Evolutionary conservation across 139 green algal species (phyloP).

Genomic region (Ostreobium quekettii): DNA sequence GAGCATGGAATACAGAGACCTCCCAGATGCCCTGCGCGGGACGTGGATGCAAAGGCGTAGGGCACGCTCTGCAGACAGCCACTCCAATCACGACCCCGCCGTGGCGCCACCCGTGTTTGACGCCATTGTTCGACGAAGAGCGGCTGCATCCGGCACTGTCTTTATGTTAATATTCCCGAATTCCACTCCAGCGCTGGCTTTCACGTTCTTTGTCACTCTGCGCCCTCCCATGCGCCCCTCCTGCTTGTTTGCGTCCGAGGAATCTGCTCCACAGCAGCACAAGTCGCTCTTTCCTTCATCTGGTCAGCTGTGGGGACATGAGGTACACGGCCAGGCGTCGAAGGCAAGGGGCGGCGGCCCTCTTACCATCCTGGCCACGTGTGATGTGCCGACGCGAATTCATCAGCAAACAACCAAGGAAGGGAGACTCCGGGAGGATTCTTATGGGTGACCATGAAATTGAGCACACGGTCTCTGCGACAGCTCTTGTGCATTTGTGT

Average conservation of each 20-base stretch:
- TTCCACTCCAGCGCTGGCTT: not conserved
- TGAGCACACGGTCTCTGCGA: not conserved
- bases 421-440: not conserved
- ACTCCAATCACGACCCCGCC: no score
- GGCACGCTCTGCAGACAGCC: no score
- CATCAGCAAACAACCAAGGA: not conserved
- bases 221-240: not conserved
- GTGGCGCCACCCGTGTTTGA: no score
- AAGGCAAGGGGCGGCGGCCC: not conserved
- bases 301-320: not conserved
- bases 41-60: no score
- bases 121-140: not conserved
- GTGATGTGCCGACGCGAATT: not conserved
- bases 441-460: not conserved
- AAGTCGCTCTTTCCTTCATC: not conserved
- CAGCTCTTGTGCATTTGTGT: no score
- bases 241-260: not conserved
- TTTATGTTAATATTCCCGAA: not conserved
- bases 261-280: not conserved
- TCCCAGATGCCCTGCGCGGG: no score
- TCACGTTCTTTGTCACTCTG: not conserved
- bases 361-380: not conserved
- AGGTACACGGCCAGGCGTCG: not conserved
- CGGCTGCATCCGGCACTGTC: not conserved
- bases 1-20: no score